A percentile compares a stretch with the other conserved stretches of the same genome.
Evolutionary conservation across 805 yeast species (phyloP).

Genomic region (Saccharomycopsis lassenensis): DNA sequence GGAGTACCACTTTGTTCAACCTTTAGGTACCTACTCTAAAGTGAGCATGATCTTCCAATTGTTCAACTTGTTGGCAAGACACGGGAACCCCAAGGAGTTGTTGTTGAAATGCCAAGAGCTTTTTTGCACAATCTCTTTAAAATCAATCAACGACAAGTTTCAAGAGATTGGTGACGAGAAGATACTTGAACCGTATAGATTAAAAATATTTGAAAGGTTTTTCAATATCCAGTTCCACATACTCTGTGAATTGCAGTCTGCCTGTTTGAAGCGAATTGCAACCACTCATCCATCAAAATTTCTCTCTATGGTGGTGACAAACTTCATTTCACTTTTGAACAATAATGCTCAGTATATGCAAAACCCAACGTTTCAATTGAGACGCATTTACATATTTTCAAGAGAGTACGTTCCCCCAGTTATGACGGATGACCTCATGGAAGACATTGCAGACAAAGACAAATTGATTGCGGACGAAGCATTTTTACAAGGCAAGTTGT

Average conservation of each 20-base stretch:
- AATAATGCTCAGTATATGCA: conserved; percentile 27
- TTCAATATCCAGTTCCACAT: conserved; percentile 54
- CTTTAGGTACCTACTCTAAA: conserved; percentile 22
- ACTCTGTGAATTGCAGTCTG: conserved; percentile 51
- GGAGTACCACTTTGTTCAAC: conserved; percentile 26
- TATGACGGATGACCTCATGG: conserved; percentile 28
- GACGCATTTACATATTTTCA: conserved; percentile 54
- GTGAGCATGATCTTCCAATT: conserved; percentile 31
- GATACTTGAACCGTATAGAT: conserved; percentile 3
- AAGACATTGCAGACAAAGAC: conserved; percentile 27
- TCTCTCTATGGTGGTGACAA: conserved; percentile 53
- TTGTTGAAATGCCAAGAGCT: conserved; percentile 63
- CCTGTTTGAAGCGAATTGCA: conserved; percentile 47
- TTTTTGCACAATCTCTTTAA: conserved; percentile 30
- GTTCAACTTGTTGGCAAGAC: conserved; percentile 51
- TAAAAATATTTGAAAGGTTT: conserved; percentile 18
- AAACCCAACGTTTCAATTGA: conserved; percentile 34
- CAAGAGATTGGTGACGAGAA: conserved; percentile 18
- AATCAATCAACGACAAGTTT: conserved; percentile 12
- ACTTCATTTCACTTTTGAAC: conserved; percentile 43
- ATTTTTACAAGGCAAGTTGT: conserved; percentile 50
- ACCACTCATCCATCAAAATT: conserved; percentile 75
- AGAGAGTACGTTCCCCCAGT: conserved; percentile 46
- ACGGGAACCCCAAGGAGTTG: conserved; percentile 76
- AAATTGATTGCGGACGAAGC: conserved; percentile 45